Conservation (phyloP, 192 early-diverging fungal species). For the Mortierella antarctica region DNA sequence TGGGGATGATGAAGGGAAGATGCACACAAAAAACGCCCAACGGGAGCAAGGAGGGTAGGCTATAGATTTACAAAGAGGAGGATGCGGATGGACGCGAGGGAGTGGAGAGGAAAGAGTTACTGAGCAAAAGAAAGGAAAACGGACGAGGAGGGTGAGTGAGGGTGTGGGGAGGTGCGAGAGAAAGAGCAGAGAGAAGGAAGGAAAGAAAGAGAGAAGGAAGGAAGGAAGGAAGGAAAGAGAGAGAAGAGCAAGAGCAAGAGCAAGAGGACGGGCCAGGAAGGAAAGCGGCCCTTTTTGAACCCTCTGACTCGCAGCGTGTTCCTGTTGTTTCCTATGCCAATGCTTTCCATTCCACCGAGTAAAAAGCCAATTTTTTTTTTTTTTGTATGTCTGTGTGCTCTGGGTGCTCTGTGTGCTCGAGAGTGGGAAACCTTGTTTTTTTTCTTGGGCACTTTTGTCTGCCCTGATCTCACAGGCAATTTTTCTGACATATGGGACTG, state of each 20-base stretch:
- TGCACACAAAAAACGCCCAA: background rate
- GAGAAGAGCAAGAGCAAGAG: constrained; percentile 12
- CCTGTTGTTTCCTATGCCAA: constrained; percentile 10
- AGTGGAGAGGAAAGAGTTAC: constrained; percentile 4
- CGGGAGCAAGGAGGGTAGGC: background rate
- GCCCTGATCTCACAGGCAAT: too few relatives aligned
- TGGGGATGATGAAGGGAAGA: constrained; percentile 2
- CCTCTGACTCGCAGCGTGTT: background rate
- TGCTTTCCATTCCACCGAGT: background rate
- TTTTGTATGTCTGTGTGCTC: background rate
- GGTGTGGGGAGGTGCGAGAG: background rate
- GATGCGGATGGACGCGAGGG: constrained; percentile 2
- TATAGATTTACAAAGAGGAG: background rate
- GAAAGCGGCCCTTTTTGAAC: constrained; percentile 6
- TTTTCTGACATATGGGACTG: too few relatives aligned
- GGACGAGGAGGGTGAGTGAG: background rate
- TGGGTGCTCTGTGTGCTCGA: background rate
- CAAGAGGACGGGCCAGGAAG: background rate
- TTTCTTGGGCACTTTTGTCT: too few relatives aligned
- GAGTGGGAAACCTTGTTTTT: too few relatives aligned
- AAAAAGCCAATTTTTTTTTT: background rate
- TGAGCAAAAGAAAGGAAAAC: background rate
- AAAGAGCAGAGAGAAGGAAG: background rate
- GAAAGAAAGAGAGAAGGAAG: constrained; percentile 1
- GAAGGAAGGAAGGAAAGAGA: constrained; percentile 10